phyloP scores from a whole-genome alignment of 192 early-diverging fungal species.

The Entrophospora sp. region DNA sequence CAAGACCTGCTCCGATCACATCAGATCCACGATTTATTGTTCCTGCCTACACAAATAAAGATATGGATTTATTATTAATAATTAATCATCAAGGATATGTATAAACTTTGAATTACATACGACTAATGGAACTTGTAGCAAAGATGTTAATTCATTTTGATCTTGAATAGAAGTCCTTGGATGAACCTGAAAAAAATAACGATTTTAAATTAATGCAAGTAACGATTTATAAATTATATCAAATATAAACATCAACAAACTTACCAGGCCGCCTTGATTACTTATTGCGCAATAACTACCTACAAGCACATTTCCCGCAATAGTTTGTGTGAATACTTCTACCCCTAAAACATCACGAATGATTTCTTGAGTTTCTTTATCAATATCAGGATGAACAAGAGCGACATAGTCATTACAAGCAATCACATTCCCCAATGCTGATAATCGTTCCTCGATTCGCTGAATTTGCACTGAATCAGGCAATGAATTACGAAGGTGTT shows the following conservation, averaged over 20 bases:
- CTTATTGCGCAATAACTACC: conserved; percentile 91
- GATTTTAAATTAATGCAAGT: not conserved
- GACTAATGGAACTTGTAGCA: conserved; percentile 95
- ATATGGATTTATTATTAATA: conserved; percentile 1
- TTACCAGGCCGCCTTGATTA: conserved; percentile 94
- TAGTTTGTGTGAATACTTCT: conserved; percentile 97
- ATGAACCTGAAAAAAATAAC: conserved; percentile 43
- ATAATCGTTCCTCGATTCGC: conserved; percentile 94
- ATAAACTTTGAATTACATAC: conserved; percentile 27
- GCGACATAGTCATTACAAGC: conserved; percentile 99
- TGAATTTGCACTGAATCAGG: conserved; percentile 90
- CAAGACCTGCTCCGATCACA: conserved; percentile 91
- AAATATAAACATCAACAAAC: conserved; percentile 15
- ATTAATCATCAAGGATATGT: conserved; percentile 3
- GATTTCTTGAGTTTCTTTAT: conserved; percentile 98
- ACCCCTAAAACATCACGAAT: conserved; percentile 97
- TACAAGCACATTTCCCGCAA: conserved; percentile 95
- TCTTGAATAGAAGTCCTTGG: conserved; percentile 93
- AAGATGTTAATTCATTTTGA: conserved; percentile 94
- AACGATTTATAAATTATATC: not conserved
- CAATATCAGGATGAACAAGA: conserved; percentile 95
- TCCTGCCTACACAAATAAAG: conserved; percentile 64
- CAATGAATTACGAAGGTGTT: conserved; percentile 92
- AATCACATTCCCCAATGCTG: conserved; percentile 97
- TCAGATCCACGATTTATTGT: conserved; percentile 98